Percentiles rank a stretch among this genome's conserved stretches.
Conservation (phyloP, 2,329 filamentous ascomycete genomes). For the Penicillium decumbens region DNA sequence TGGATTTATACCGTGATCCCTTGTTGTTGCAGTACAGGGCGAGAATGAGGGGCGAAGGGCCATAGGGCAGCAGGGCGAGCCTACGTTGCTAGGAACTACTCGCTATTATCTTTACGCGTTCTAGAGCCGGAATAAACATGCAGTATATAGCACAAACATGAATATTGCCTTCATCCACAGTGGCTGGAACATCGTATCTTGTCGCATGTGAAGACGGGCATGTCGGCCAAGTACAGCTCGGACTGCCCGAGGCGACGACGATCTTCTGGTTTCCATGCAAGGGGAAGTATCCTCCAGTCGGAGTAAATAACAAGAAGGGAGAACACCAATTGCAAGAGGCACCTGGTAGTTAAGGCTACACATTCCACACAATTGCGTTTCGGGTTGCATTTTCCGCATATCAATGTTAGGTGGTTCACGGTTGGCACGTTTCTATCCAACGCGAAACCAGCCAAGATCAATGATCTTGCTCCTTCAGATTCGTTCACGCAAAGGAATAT, state of each 20-base stretch:
- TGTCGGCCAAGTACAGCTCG: not conserved
- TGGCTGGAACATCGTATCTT: not conserved
- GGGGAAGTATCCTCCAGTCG: slow-evolving; percentile 2
- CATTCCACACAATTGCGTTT: slow-evolving; percentile 10
- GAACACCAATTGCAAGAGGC: not conserved
- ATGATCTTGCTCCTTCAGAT: not conserved
- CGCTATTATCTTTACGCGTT: not conserved
- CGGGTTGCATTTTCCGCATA: not conserved
- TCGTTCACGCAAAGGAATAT: not conserved
- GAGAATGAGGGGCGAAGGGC: not conserved
- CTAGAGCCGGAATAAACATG: not conserved
- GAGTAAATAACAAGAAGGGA: not conserved
- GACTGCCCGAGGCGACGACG: not conserved
- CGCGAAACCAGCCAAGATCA: not conserved
- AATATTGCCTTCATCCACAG: not conserved
- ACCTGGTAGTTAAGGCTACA: not conserved
- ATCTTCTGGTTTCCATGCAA: slow-evolving; percentile 3
- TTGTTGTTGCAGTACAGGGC: slow-evolving; percentile 4
- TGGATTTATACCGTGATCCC: slow-evolving; percentile 17
- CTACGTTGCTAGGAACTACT: not conserved
- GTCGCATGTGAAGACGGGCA: not conserved
- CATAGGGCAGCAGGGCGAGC: not conserved
- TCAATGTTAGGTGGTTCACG: not conserved
- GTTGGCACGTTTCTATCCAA: not conserved
- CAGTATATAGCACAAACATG: not conserved